A percentile compares a stretch with the other conserved stretches of the same genome.
Evolutionary conservation across 495 filamentous ascomycete genomes (phyloP).

Genomic region (Lasiosphaeria hispida): DNA sequence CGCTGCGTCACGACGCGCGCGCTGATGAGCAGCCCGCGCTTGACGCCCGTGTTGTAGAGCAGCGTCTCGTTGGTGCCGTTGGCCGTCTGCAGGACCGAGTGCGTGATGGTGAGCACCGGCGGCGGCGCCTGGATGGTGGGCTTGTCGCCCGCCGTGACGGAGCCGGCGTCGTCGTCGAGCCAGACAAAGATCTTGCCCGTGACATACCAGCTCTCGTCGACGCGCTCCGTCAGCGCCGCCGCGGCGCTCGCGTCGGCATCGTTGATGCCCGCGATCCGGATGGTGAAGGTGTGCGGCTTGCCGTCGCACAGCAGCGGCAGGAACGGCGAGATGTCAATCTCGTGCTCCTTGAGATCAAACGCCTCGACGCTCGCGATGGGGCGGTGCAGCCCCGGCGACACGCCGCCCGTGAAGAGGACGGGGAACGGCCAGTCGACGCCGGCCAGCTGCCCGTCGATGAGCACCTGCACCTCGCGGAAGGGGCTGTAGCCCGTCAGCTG

Average conservation of each 20-base stretch:
- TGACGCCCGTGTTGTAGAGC: constrained; percentile 56
- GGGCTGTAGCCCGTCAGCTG: constrained; percentile 69
- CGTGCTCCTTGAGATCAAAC: constrained; percentile 76
- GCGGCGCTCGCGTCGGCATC: constrained; percentile 32
- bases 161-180: constrained; percentile 46
- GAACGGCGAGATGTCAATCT: constrained; percentile 83
- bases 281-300: constrained; percentile 64
- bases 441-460: constrained; percentile 72
- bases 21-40: constrained; percentile 54
- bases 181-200: constrained; percentile 82
- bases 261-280: constrained; percentile 64
- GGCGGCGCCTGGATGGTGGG: constrained; percentile 27
- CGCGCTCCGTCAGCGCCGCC: constrained; percentile 53
- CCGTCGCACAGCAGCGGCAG: constrained; percentile 67
- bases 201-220: constrained; percentile 73
- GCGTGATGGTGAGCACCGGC: constrained; percentile 35
- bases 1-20: constrained; percentile 49
- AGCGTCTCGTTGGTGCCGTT: constrained; percentile 62
- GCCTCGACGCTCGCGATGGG: constrained; percentile 84
- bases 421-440: constrained; percentile 86
- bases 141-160: constrained; percentile 49
- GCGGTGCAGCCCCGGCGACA: constrained; percentile 77
- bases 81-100: constrained; percentile 38
- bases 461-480: constrained; percentile 79
- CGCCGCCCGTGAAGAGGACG: constrained; percentile 83